Conservation (phyloP, 2,329 filamentous ascomycete species). For the Ophiostoma piceae region DNA sequence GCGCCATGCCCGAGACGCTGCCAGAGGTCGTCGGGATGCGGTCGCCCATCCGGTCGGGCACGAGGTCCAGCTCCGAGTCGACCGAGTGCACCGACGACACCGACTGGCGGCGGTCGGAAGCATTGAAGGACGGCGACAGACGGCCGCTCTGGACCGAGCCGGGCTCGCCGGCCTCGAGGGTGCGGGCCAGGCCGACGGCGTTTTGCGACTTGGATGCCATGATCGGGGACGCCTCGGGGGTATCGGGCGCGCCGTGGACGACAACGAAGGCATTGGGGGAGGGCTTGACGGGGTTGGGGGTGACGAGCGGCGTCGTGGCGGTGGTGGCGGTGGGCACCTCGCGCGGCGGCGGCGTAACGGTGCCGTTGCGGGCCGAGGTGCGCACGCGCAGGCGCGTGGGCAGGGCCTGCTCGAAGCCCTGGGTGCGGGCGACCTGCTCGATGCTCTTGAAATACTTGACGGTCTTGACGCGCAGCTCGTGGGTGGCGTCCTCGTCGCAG, state of each 20-base stretch:
- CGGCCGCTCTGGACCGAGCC: slow-evolving; percentile 15
- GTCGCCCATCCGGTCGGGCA: slow-evolving; percentile 59
- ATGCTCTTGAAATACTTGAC: slow-evolving; percentile 61
- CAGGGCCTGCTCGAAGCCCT: slow-evolving; percentile 44
- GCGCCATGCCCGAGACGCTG: slow-evolving; percentile 29
- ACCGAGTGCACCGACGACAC: slow-evolving; percentile 8
- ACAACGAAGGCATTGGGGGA: slow-evolving; percentile 28
- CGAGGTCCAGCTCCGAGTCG: slow-evolving; percentile 47
- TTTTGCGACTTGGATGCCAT: slow-evolving; percentile 41
- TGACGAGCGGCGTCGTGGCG: slow-evolving; percentile 22
- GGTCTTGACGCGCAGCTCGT: slow-evolving; percentile 60
- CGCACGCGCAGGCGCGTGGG: slow-evolving; percentile 50
- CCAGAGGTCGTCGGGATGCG: slow-evolving; percentile 43
- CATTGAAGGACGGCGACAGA: not conserved
- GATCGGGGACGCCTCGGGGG: slow-evolving; percentile 37
- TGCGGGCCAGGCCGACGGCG: not conserved
- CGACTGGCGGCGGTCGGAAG: slow-evolving; percentile 6
- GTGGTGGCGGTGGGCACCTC: not conserved
- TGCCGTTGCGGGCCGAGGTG: slow-evolving; percentile 6
- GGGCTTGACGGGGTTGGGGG: slow-evolving; percentile 24
- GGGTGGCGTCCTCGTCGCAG: slow-evolving; percentile 65
- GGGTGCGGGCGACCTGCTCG: slow-evolving; percentile 47
- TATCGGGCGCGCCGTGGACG: slow-evolving; percentile 37
- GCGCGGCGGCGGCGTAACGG: slow-evolving; percentile 4
- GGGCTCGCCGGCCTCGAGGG: not conserved